Evolutionary conservation across 257 asterid genomes (phyloP).

Genomic region (Solanum stenotomum): DNA sequence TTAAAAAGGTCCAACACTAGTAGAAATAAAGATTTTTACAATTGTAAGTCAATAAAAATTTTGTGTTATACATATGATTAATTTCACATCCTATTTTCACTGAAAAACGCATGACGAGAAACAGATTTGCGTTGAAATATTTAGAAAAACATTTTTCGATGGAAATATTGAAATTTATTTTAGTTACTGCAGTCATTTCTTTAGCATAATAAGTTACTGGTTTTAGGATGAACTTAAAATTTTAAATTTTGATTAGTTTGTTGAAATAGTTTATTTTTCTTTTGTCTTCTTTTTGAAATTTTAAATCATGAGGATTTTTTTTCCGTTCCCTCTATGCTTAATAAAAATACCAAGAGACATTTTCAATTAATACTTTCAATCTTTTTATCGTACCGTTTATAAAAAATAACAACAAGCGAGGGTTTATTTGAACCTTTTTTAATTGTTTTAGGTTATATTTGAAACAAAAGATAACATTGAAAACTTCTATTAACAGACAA

Average conservation of each 20-base stretch:
- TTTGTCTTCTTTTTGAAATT: too few species aligned
- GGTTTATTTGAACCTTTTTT: neutral
- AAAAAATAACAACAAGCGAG: neutral
- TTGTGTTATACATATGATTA: too few species aligned
- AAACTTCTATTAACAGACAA: neutral
- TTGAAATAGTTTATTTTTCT: too few species aligned
- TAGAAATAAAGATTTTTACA: too few species aligned
- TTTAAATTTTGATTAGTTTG: too few species aligned
- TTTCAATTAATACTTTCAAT: neutral
- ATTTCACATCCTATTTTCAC: too few species aligned
- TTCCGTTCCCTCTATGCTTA: neutral
- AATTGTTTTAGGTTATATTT: neutral
- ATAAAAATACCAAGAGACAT: neutral
- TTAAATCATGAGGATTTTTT: neutral
- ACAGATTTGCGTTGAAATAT: too few species aligned
- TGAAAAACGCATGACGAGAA: accelerated
- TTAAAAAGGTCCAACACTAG: neutral
- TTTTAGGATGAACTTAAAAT: neutral
- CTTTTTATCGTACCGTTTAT: neutral
- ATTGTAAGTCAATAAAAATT: accelerated
- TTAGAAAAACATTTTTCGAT: too few species aligned
- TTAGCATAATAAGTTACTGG: too few species aligned
- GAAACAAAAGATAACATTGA: neutral
- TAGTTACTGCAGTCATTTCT: too few species aligned
- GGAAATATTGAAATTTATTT: too few species aligned